phyloP scores from a whole-genome alignment of 2,329 filamentous ascomycete species.

The Scedosporium boydii region DNA sequence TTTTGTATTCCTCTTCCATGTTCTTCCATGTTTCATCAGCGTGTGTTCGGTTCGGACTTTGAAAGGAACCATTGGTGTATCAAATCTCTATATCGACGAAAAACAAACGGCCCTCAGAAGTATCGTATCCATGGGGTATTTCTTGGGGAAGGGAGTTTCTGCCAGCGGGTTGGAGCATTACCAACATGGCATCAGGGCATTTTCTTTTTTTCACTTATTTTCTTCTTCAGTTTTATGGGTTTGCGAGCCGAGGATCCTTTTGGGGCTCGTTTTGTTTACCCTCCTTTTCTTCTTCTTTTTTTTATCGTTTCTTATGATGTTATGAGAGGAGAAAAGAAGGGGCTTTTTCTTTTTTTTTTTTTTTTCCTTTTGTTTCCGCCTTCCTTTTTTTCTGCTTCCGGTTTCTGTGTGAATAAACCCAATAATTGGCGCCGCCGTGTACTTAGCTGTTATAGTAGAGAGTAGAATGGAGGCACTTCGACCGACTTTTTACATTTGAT shows the following conservation, averaged over 20 bases:
- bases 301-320: constrained; percentile 1
- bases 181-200: neutral
- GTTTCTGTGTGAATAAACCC: neutral
- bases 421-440: neutral
- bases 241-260: neutral
- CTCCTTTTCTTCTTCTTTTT: neutral
- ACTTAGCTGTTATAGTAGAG: neutral
- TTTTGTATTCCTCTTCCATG: constrained; percentile 2
- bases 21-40: constrained; percentile 10
- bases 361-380: neutral
- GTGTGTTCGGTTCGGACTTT: neutral
- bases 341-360: neutral
- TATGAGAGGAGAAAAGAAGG: neutral
- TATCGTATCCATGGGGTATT: too few relatives aligned
- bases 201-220: constrained; percentile 6
- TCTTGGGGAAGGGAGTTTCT: neutral
- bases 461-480: neutral
- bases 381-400: neutral
- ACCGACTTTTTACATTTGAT: too few relatives aligned
- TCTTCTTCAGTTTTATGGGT: neutral
- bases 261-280: neutral
- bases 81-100: too few relatives aligned
- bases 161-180: neutral
- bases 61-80: too few relatives aligned
- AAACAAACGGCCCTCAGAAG: too few relatives aligned